phyloP scores from a whole-genome alignment of 2,329 filamentous ascomycete species.

The Talaromyces pinophilus region DNA sequence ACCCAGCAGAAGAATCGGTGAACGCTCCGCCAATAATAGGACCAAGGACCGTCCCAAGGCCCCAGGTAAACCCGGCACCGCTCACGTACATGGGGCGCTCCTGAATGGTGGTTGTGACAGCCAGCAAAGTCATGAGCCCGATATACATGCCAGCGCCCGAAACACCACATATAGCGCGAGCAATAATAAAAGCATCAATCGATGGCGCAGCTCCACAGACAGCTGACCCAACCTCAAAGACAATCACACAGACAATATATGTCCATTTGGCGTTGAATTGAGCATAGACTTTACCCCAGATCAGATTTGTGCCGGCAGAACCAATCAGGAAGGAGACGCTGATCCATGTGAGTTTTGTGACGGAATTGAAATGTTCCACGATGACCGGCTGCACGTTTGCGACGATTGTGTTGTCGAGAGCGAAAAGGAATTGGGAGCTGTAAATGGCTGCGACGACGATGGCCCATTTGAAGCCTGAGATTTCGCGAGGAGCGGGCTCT shows the following conservation, averaged over 20 bases:
- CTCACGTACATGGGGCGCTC: constrained; percentile 39
- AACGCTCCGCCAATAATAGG: constrained; percentile 45
- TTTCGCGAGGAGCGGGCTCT: background rate
- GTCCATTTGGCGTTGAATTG: constrained; percentile 4
- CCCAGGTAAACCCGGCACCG: constrained; percentile 37
- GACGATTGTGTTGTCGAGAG: constrained; percentile 50
- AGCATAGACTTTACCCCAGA: constrained; percentile 3
- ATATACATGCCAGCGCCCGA: constrained; percentile 38
- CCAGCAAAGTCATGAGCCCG: constrained; percentile 34
- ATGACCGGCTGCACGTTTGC: constrained; percentile 49
- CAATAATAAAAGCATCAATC: constrained; percentile 51
- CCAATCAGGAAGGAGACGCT: constrained; percentile 44
- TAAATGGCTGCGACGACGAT: constrained; percentile 7
- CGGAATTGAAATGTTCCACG: constrained; percentile 39
- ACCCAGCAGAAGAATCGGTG: constrained; percentile 30
- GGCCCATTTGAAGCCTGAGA: constrained; percentile 3
- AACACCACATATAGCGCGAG: constrained; percentile 38
- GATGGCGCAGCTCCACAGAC: constrained; percentile 49
- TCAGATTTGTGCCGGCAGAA: constrained; percentile 26
- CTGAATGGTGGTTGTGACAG: constrained; percentile 24
- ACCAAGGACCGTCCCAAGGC: constrained; percentile 40
- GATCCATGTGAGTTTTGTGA: constrained; percentile 48
- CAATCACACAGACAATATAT: constrained; percentile 24
- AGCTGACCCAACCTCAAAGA: constrained; percentile 38
- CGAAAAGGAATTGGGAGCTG: constrained; percentile 24